Base-by-base conservation (phyloP, 208 protist species). In the Trypanosoma brucei region DNA sequence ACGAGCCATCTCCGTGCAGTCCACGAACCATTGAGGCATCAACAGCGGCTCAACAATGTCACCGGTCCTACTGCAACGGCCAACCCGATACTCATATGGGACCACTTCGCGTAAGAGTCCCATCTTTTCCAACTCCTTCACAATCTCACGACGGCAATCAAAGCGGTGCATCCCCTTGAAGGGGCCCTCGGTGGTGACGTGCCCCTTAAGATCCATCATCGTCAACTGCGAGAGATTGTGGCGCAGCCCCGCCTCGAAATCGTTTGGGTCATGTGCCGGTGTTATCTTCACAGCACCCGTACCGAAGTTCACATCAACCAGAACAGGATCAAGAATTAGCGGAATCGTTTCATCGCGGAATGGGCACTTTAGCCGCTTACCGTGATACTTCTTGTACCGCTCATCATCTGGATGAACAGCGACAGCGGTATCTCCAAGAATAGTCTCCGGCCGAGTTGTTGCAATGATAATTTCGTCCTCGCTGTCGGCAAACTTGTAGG, bases 261-360 rank as follows among this genome's bases (percentile, higher is more conserved):
- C 99, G 84, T 99, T 99, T 33, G 83, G 93, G 86, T 99, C 99
- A 76, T 99, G 99, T n/a, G 97, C 96, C 14, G 99, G 99, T 22
- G 99, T 99, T 52, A 99, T 92, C 74, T 97, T 97, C 13, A 97
- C 93, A 8, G 90, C 93, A 77, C 98, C 98, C 48, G 98, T 99
- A 45, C 98, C 99, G 78, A 99, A 99, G 36, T 77, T 89, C 78
- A 97, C 95, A 67, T 99, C 97, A 11, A 99, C 99, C 3, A 99
- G 76, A 13, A 88, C 83, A 14, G 71, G 65, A 77, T 99, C 98
- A 45, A 84, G 61, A 14, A 99, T 91, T 51, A 99, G 97, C 22
- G 98, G 98, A 50, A 99, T 97, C 35, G 67, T 68, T 38, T 85
- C 79, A 59, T 95, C 87, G 6, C 83, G 76, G 79, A 99, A 98